Evolutionary conservation across 73 alveolate genomes (phyloP).

Genomic region (Paramecium tetraurelia): DNA sequence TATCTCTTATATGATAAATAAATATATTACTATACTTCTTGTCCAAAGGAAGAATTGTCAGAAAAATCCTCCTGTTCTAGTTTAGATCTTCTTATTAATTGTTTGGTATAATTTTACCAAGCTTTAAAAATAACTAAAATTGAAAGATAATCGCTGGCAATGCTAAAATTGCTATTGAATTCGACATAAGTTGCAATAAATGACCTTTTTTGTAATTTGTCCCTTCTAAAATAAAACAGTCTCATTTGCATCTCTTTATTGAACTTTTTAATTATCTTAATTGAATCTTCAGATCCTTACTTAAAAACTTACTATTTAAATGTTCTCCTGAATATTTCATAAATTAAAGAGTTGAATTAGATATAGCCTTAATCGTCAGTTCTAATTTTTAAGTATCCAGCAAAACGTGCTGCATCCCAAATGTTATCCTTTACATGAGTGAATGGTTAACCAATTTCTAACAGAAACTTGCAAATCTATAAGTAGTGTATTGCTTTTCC

Average conservation of each 20-base stretch:
- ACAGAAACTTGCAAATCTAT: background rate
- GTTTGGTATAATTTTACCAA: background rate
- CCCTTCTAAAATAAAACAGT: background rate
- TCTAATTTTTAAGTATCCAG: slow-evolving; percentile 11
- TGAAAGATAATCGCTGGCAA: background rate
- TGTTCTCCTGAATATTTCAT: slow-evolving; percentile 21
- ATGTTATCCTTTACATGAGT: background rate
- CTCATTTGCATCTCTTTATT: slow-evolving; percentile 32
- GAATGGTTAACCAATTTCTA: slow-evolving; percentile 24
- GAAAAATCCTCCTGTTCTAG: background rate
- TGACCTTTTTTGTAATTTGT: background rate
- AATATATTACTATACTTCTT: background rate
- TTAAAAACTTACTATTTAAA: slow-evolving; percentile 17
- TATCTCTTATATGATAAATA: background rate
- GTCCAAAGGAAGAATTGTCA: background rate
- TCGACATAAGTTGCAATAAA: background rate
- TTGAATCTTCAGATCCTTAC: background rate
- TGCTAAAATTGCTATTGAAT: background rate
- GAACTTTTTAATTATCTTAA: background rate
- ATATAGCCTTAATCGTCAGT: slow-evolving; percentile 13
- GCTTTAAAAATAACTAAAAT: slow-evolving; percentile 37
- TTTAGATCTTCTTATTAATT: background rate
- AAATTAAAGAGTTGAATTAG: background rate
- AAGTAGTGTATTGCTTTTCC: slow-evolving; percentile 17
- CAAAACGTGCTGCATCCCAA: slow-evolving; percentile 32